phyloP scores from a whole-genome alignment of 768 basidiomycete species.

The Tricholoma sp. region DNA sequence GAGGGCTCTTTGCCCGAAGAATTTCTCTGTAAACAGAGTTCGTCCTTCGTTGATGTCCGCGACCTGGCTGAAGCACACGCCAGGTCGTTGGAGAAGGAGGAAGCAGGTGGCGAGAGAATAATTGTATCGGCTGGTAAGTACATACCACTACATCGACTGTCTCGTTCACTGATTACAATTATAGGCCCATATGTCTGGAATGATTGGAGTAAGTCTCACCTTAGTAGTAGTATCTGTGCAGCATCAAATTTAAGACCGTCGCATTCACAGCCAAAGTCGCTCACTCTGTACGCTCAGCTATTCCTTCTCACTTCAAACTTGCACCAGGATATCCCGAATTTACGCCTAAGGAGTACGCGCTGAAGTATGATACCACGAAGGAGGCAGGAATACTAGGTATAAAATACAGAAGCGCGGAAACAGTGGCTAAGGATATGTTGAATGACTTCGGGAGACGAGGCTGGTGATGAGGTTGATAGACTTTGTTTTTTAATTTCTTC shows the following conservation, averaged over 20 bases:
- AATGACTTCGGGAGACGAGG: conserved; percentile 26
- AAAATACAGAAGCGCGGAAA: conserved; percentile 22
- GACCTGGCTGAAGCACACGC: conserved; percentile 55
- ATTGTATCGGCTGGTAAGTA: conserved; percentile 30
- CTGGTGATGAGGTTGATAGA: conserved; percentile 18
- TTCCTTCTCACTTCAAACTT: conserved; percentile 18
- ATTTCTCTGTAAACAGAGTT: conserved; percentile 15
- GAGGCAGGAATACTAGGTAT: conserved; percentile 26
- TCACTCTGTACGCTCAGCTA: conserved; percentile 20
- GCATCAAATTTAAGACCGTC: background rate
- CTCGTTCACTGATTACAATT: background rate
- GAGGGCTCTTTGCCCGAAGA: conserved; percentile 16
- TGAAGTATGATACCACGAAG: conserved; percentile 22
- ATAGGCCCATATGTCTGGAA: conserved; percentile 23
- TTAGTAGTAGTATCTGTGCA: background rate
- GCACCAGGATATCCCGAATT: conserved; percentile 26
- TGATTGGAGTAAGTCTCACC: conserved; percentile 26
- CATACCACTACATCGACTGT: background rate
- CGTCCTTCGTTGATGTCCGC: conserved; percentile 45
- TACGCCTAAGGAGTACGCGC: conserved; percentile 14
- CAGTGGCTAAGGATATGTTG: conserved; percentile 25
- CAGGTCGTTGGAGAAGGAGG: conserved; percentile 42
- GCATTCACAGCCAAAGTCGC: conserved; percentile 27
- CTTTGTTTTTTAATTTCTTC: background rate
- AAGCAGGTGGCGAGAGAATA: conserved; percentile 53